Percentiles rank a stretch among this genome's conserved stretches.
Evolutionary conservation across 2,329 filamentous ascomycete genomes (phyloP).

Genomic region (Plectosphaerella sp.): DNA sequence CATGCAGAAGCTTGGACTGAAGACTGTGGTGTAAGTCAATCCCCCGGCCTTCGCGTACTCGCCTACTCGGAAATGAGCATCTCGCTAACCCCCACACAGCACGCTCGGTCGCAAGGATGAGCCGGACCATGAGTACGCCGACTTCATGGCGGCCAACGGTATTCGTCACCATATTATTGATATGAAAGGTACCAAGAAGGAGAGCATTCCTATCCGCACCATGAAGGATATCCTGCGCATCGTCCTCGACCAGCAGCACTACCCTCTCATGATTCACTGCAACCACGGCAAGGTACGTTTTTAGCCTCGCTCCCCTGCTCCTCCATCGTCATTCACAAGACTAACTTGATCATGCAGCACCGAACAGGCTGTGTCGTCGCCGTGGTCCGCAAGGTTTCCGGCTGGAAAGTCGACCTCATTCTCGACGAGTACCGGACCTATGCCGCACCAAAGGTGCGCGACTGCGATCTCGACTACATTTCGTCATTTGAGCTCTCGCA

Average conservation of each 20-base stretch:
- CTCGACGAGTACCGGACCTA: slow-evolving; percentile 71
- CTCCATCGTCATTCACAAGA: slow-evolving; percentile 4
- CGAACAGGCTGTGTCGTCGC: slow-evolving; percentile 87
- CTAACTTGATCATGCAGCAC: slow-evolving; percentile 45
- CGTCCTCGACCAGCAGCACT: slow-evolving; percentile 66
- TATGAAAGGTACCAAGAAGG: slow-evolving; percentile 86
- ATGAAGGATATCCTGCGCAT: slow-evolving; percentile 70
- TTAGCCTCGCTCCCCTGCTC: background rate
- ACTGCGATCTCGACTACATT: slow-evolving; percentile 57
- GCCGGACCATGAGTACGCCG: slow-evolving; percentile 41
- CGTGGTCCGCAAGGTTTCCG: slow-evolving; percentile 67
- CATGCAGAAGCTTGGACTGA: slow-evolving; percentile 63
- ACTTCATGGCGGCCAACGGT: slow-evolving; percentile 61
- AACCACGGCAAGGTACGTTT: slow-evolving; percentile 74
- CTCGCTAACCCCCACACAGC: slow-evolving; percentile 27
- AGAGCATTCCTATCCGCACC: slow-evolving; percentile 59
- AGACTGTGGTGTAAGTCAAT: slow-evolving; percentile 68
- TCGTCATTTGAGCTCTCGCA: slow-evolving; percentile 38
- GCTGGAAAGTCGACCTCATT: slow-evolving; percentile 59
- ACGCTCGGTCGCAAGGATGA: slow-evolving; percentile 62
- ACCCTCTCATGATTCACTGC: slow-evolving; percentile 84
- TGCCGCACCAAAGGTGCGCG: slow-evolving; percentile 55
- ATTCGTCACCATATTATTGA: slow-evolving; percentile 73
- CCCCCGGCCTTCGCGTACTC: background rate
- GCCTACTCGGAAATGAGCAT: background rate